Percentiles rank a stretch among this genome's conserved stretches.
Evolutionary conservation across 2,329 filamentous ascomycete species (phyloP).

Genomic region (Aspergillus thermomutatus): DNA sequence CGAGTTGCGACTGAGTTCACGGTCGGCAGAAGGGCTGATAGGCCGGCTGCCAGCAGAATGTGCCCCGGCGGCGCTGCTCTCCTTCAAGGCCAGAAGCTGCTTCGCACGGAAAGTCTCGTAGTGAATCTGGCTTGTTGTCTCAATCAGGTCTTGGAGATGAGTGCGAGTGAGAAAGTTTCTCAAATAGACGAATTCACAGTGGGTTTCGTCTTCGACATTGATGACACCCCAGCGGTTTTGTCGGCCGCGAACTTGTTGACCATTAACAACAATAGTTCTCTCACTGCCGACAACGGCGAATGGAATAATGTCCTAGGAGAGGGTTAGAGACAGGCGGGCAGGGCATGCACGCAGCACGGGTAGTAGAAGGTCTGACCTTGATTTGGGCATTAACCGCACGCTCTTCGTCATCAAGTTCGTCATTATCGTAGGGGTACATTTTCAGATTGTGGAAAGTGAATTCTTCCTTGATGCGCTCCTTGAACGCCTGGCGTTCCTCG

Average conservation of each 20-base stretch:
- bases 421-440: constrained; percentile 99
- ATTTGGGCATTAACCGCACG: constrained; percentile 89
- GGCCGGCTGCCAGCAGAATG: constrained; percentile 72
- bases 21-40: constrained; percentile 91
- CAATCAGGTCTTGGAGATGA: constrained; percentile 96
- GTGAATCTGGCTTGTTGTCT: constrained; percentile 99
- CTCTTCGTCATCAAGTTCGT: constrained; percentile 97
- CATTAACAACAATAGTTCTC: constrained; percentile 95
- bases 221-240: constrained; percentile 99
- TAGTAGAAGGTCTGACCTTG: constrained; percentile 61
- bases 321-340: constrained; percentile 34
- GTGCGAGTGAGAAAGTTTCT: constrained; percentile 98
- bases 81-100: constrained; percentile 95
- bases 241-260: constrained; percentile 93
- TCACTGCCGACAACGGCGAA: constrained; percentile 98
- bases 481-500: constrained; percentile 94
- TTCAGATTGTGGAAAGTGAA: constrained; percentile 99
- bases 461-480: constrained; percentile 99
- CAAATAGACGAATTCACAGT: constrained; percentile 99
- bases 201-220: constrained; percentile 98
- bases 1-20: constrained; percentile 93
- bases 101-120: constrained; percentile 99
- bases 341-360: background rate
- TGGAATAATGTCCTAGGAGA: constrained; percentile 77
- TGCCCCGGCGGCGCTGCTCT: constrained; percentile 81